Evolutionary conservation across 2,329 filamentous ascomycete species (phyloP), one percentile per base, ranked within the genome.

Genomic region (Trichoderma simmonsii): DNA sequence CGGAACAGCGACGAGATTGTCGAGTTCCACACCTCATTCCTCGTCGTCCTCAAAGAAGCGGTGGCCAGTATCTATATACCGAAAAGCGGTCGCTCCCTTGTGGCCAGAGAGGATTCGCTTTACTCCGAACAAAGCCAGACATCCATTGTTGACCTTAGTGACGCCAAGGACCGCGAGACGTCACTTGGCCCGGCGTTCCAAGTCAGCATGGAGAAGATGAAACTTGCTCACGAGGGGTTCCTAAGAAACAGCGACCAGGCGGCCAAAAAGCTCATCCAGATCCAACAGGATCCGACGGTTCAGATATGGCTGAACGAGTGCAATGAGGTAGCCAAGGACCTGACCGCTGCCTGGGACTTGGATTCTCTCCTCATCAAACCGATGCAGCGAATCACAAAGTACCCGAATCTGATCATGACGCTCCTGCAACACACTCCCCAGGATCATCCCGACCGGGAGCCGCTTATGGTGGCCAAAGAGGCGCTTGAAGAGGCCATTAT

Each of bases 351-450:
- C 0, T 99, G 96, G 96, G 93, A 97, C 80, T 82, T 99, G 73
- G 95, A 98, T 80, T 97, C 96, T 0, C 86, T 99, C n/a, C 88
- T 99, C 24, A 95, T 99, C 79, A 99, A 99, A 81, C 96, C 96
- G 2, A 95, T 97, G 80, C 96, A 99, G 82, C 90, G 96, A 62
- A 91, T 98, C 74, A 91, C 95, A 39, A 98, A 98, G 78, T 99
- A 98, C 78, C 94, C 94, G 4, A 90, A 97, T 60, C 85, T 99
- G 54, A 89, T 99, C 59, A 89, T 90, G 39, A 91, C 94, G 71
- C 85, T 99, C 12, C 85, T 97, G 28, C 90, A 94, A 74, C 88
- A 91, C 71, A 98, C 95, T 0, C 91, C 93, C 0, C 82, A 87
- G 11, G 91, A 94, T 74, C 96, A 99, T 78, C 95, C 95, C 0